These are phyloP conservation scores for Nicotiana tomentosiformis DNA, from an alignment of 257 asterid genomes.

Conservation along the genomic window DNA sequence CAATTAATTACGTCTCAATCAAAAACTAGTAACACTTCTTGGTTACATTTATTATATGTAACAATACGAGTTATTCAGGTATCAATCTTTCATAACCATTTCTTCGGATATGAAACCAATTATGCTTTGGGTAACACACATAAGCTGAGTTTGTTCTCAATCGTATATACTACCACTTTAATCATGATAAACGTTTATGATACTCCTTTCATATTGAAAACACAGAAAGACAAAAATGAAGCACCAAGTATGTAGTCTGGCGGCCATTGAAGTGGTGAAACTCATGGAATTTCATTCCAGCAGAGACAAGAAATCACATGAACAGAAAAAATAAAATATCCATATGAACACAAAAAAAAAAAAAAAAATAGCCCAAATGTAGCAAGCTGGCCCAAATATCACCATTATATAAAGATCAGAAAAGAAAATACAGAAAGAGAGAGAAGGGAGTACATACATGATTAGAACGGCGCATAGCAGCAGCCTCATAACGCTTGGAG, in stretches of 20 bases:
- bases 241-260: neutral
- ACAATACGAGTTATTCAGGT: neutral
- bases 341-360: too few relatives aligned
- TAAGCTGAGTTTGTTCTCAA: neutral
- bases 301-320: too few relatives aligned
- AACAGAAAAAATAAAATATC: too few relatives aligned
- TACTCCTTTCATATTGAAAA: too few relatives aligned
- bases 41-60: neutral
- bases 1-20: neutral
- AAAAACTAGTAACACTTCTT: neutral
- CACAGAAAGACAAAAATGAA: too few relatives aligned
- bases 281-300: neutral
- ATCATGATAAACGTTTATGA: neutral
- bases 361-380: neutral
- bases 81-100: neutral
- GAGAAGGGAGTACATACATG: neutral
- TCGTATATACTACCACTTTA: neutral
- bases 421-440: neutral
- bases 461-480: conserved; percentile 7
- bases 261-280: neutral
- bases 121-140: neutral
- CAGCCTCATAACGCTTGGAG: conserved; percentile 17
- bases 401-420: neutral
- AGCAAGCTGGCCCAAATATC: neutral
- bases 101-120: neutral